These are phyloP conservation scores for Torulaspora pretoriensis DNA, from an alignment of 1,139 yeast species.

Conservation along the genomic window DNA sequence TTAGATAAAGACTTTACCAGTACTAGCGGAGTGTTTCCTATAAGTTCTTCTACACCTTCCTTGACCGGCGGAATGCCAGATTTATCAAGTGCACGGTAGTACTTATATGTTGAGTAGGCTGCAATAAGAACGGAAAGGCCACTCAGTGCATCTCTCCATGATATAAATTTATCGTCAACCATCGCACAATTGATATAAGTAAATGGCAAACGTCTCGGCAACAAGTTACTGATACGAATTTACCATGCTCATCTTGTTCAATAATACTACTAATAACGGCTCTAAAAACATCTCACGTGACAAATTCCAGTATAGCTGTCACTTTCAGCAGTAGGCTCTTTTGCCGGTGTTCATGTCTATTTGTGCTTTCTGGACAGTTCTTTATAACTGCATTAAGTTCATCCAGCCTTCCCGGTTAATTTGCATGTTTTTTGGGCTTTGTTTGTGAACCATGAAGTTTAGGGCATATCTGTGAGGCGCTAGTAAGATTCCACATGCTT, in stretches of 20 bases:
- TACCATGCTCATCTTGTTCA: too few relatives aligned
- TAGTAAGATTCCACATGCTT: not conserved
- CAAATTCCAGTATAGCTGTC: too few relatives aligned
- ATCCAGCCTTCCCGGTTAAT: too few relatives aligned
- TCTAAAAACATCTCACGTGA: too few relatives aligned
- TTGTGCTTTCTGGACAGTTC: too few relatives aligned
- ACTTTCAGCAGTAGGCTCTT: too few relatives aligned
- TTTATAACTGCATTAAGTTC: too few relatives aligned
- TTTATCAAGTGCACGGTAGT: conserved; percentile 6
- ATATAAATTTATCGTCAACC: not conserved
- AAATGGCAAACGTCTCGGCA: too few relatives aligned
- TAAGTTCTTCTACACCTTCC: conserved; percentile 55
- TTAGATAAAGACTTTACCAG: conserved; percentile 68
- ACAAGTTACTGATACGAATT: too few relatives aligned
- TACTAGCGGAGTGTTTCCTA: conserved; percentile 90
- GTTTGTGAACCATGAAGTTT: not conserved
- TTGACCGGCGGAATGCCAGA: conserved; percentile 17
- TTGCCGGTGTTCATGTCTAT: too few relatives aligned
- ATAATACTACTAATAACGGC: too few relatives aligned
- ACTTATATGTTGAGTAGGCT: conserved; percentile 16
- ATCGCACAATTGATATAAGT: not conserved
- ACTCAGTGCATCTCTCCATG: conserved; percentile 21
- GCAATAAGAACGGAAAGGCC: conserved; percentile 17
- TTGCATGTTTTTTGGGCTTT: not conserved
- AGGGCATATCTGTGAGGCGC: not conserved